These are phyloP conservation scores for Acacia confusa DNA, from an alignment of 306 rosid genomes.

Conservation along the genomic window DNA sequence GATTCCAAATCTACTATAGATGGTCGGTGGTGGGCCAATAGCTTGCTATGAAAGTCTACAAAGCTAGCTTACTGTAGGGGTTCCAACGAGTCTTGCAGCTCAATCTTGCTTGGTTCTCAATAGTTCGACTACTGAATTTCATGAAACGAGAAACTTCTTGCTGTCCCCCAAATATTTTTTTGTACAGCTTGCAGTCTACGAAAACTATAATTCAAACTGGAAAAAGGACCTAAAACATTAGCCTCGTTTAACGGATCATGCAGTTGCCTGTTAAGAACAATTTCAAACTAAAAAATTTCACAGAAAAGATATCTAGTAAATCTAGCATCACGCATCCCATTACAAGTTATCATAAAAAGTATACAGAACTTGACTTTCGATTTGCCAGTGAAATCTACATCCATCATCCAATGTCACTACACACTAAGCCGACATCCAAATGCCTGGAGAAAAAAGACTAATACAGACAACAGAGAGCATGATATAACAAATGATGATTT, in stretches of 20 bases:
- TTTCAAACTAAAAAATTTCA: not conserved
- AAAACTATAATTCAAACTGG: not conserved
- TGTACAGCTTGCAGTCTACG: not conserved
- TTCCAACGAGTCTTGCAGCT: not conserved
- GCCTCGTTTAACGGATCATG: not conserved
- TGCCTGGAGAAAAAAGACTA: not conserved
- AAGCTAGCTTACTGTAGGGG: not conserved
- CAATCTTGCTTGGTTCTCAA: not conserved
- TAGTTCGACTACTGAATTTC: not conserved
- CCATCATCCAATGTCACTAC: not conserved
- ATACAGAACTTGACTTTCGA: not conserved
- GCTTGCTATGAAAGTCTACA: not conserved
- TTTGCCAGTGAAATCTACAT: not conserved
- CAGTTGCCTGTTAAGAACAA: not conserved
- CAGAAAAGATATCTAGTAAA: not conserved
- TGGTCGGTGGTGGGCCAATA: constrained; percentile 10
- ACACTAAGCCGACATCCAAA: not conserved
- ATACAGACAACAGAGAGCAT: not conserved
- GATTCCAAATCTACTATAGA: not conserved
- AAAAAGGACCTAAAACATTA: not conserved
- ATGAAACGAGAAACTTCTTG: not conserved
- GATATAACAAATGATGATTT: not conserved
- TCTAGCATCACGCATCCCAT: not conserved
- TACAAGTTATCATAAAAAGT: not conserved
- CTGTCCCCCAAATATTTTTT: not conserved